Evolutionary conservation across 805 yeast species (phyloP).

Genomic region (Candida piceae): DNA sequence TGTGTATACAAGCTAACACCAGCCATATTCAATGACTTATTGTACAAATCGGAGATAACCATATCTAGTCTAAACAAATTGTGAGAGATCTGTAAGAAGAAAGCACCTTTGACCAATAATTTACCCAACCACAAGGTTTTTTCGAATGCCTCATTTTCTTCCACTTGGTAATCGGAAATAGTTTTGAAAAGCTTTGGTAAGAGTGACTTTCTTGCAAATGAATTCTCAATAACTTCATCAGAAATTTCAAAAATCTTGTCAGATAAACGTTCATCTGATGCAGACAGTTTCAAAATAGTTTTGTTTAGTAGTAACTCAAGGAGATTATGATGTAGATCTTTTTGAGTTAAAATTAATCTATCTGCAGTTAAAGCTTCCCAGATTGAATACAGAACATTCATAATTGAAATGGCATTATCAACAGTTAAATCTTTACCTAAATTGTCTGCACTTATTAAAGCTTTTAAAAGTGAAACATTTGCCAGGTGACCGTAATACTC

Average conservation of each 20-base stretch:
- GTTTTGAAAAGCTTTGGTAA: slow-evolving; percentile 52
- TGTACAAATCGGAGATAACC: slow-evolving; percentile 49
- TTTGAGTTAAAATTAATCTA: slow-evolving; percentile 61
- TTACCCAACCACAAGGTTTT: slow-evolving; percentile 45
- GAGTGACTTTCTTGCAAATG: slow-evolving; percentile 62
- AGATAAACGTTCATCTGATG: slow-evolving; percentile 25
- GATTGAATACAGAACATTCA: slow-evolving; percentile 35
- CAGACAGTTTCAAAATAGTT: slow-evolving; percentile 35
- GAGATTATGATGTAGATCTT: slow-evolving; percentile 52
- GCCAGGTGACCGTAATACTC: slow-evolving; percentile 16
- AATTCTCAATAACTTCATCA: slow-evolving; percentile 38
- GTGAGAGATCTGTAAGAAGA: slow-evolving; percentile 48
- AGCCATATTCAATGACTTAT: slow-evolving; percentile 33
- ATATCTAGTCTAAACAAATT: slow-evolving; percentile 57
- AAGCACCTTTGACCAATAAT: slow-evolving; percentile 41
- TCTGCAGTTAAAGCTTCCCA: slow-evolving; percentile 59
- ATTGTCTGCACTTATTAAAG: slow-evolving; percentile 6
- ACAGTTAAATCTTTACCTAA: slow-evolving; percentile 8
- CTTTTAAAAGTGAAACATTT: slow-evolving; percentile 9
- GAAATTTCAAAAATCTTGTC: slow-evolving; percentile 33
- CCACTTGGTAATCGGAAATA: slow-evolving; percentile 40
- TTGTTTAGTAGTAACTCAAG: slow-evolving; percentile 47
- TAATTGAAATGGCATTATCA: slow-evolving; percentile 17
- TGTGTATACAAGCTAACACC: slow-evolving; percentile 38
- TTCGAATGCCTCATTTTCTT: slow-evolving; percentile 32